Conservation (phyloP, 139 green algal genomes). For the Choricystis sp. region DNA sequence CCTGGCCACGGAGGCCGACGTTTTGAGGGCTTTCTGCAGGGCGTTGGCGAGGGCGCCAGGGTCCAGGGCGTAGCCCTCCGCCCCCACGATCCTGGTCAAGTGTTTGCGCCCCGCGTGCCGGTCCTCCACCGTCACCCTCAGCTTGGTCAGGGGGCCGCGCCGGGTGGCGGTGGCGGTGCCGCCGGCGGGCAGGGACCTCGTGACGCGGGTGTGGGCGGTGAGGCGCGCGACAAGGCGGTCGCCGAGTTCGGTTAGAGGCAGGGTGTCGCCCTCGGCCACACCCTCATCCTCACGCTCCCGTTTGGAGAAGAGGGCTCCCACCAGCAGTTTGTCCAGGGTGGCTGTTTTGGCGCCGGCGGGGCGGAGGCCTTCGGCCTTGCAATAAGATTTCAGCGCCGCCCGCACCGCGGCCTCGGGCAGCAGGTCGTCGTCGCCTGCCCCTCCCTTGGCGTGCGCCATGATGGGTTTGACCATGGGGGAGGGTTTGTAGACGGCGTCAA, state of each 20-base stretch:
- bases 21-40: constrained; percentile 11
- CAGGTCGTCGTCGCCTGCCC: constrained; percentile 2
- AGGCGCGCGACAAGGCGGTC: constrained; percentile 7
- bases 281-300: constrained; percentile 10
- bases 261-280: constrained; percentile 3
- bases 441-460: not conserved
- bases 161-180: constrained; percentile 1
- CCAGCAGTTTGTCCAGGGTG: constrained; percentile 13
- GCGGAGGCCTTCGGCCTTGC: not conserved
- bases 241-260: constrained; percentile 2
- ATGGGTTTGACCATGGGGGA: constrained; percentile 6
- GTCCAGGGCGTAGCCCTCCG: constrained; percentile 13
- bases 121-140: constrained; percentile 12
- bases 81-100: constrained; percentile 7
- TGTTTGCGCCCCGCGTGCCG: constrained; percentile 16
- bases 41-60: constrained; percentile 3
- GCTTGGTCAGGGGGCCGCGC: constrained; percentile 6
- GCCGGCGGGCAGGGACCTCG: not conserved
- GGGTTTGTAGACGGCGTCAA: constrained; percentile 3
- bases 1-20: constrained; percentile 6
- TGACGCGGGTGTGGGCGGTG: not conserved
- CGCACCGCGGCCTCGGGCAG: constrained; percentile 4
- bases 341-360: not conserved
- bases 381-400: constrained; percentile 5
- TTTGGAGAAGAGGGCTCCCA: constrained; percentile 12